Conservation (phyloP, 768 basidiomycete species). For the Agaricus bisporus region DNA sequence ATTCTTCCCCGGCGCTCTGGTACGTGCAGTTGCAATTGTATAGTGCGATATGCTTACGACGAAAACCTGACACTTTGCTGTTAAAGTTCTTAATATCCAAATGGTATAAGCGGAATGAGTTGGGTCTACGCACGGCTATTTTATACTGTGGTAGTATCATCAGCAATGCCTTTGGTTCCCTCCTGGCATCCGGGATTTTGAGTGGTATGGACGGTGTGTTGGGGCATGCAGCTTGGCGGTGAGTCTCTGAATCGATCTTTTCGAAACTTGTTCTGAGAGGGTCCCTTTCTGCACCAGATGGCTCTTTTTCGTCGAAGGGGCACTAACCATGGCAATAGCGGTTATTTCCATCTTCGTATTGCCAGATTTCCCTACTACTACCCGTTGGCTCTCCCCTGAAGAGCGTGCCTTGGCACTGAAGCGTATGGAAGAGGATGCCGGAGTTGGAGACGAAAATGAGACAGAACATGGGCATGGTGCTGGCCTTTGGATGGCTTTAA, state of each 20-base stretch:
- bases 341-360: slow-evolving; percentile 59
- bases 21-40: slow-evolving; percentile 15
- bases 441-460: slow-evolving; percentile 43
- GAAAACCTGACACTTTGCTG: not conserved
- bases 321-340: slow-evolving; percentile 50
- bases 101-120: slow-evolving; percentile 75
- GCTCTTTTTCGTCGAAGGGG: slow-evolving; percentile 74
- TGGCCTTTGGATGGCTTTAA: slow-evolving; percentile 59
- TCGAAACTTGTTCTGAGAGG: not conserved
- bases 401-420: slow-evolving; percentile 56
- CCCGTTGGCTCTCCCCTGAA: slow-evolving; percentile 54
- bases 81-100: slow-evolving; percentile 59
- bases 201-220: slow-evolving; percentile 67
- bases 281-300: slow-evolving; percentile 43
- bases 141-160: slow-evolving; percentile 74
- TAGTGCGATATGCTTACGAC: not conserved
- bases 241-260: slow-evolving; percentile 14
- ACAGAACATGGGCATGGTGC: slow-evolving; percentile 27
- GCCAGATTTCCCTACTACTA: slow-evolving; percentile 76
- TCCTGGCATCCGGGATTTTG: slow-evolving; percentile 78
- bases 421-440: slow-evolving; percentile 64
- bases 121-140: slow-evolving; percentile 68
- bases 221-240: slow-evolving; percentile 80
- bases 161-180: slow-evolving; percentile 80
- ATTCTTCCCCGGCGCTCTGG: slow-evolving; percentile 62